Evolutionary conservation across 768 basidiomycete genomes (phyloP).

Genomic region (Boletus tylopilopsis): DNA sequence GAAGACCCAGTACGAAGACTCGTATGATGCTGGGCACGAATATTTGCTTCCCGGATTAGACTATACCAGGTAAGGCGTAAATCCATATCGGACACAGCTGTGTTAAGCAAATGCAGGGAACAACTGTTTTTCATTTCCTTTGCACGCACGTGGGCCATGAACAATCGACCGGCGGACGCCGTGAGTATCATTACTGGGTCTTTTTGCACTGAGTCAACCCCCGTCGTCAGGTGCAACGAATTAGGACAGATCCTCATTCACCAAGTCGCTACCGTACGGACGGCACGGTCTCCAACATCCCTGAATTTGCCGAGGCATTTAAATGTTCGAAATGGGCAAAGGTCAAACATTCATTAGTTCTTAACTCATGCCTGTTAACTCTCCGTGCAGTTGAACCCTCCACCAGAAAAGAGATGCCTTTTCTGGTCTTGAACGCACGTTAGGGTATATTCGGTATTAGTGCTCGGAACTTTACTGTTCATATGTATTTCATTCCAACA

Average conservation of each 20-base stretch:
- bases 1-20: constrained; percentile 70
- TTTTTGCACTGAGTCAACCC: background rate
- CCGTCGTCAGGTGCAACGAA: constrained; percentile 55
- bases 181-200: constrained; percentile 37
- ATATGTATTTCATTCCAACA: constrained; percentile 17
- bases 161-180: constrained; percentile 74
- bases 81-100: background rate
- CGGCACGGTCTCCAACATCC: constrained; percentile 83
- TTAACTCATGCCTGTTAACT: background rate
- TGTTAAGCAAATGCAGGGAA: constrained; percentile 48
- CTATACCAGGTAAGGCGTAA: constrained; percentile 55
- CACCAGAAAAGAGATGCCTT: constrained; percentile 68
- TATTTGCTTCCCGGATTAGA: constrained; percentile 78
- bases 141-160: constrained; percentile 82
- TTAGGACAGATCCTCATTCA: constrained; percentile 88
- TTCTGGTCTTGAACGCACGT: constrained; percentile 58
- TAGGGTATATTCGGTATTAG: constrained; percentile 4
- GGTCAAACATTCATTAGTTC: constrained; percentile 39
- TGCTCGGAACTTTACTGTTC: constrained; percentile 3
- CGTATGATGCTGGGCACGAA: constrained; percentile 56
- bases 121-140: constrained; percentile 95
- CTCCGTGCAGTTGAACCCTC: constrained; percentile 69
- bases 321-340: constrained; percentile 73
- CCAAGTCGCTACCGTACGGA: constrained; percentile 76
- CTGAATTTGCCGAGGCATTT: constrained; percentile 86